Conservation (phyloP, 306 rosid species). For the Glycine tomentella region DNA sequence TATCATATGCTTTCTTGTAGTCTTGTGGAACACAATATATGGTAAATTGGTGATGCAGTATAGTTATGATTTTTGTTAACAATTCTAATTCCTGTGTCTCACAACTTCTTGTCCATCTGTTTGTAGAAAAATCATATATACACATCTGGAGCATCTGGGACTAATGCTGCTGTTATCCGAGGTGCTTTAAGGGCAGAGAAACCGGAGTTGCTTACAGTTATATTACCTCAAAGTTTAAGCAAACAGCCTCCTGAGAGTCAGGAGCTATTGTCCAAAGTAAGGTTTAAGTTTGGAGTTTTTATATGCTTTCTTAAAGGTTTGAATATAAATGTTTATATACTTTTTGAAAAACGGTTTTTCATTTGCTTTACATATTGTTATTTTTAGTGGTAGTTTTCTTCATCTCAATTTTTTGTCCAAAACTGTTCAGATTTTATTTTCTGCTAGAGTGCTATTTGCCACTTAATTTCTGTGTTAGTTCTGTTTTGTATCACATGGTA, state of each 20-base stretch:
- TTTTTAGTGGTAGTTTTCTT: constrained; percentile 2
- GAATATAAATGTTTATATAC: constrained; percentile 5
- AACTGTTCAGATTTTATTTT: background rate
- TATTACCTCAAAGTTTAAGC: constrained; percentile 95
- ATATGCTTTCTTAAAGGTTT: constrained; percentile 39
- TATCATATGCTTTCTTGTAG: constrained; percentile 41
- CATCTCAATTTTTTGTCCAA: background rate
- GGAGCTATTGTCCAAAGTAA: constrained; percentile 93
- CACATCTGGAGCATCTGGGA: constrained; percentile 99
- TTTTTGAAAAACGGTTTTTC: background rate
- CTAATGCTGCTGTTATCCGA: constrained; percentile 99
- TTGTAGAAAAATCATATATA: constrained; percentile 92
- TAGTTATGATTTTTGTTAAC: constrained; percentile 37
- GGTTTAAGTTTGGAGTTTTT: constrained; percentile 42
- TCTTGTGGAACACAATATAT: constrained; percentile 28
- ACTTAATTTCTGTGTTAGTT: background rate
- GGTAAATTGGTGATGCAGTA: constrained; percentile 25
- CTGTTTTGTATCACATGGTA: background rate
- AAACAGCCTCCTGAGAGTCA: constrained; percentile 99
- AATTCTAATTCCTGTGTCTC: constrained; percentile 11
- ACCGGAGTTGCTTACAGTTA: constrained; percentile 96
- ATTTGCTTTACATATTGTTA: background rate
- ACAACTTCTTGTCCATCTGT: constrained; percentile 39
- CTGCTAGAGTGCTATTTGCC: background rate
- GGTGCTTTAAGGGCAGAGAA: constrained; percentile 99